Base-by-base conservation (phyloP, 2,329 filamentous ascomycete species). In the Aspergillus puulaauensis region DNA sequence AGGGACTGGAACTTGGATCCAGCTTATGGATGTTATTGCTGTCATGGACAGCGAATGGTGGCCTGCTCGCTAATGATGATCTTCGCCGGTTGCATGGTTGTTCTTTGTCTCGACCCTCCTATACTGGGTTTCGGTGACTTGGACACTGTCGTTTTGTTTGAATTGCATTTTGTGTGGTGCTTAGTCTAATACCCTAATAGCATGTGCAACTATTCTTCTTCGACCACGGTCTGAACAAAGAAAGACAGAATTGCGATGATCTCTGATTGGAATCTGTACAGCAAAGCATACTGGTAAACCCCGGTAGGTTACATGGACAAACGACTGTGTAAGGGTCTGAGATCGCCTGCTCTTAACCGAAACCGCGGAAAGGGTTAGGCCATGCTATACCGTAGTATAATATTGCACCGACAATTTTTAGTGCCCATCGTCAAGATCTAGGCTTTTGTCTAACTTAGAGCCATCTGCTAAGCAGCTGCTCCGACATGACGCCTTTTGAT, bases 161-260 rank as follows among this genome's bases (percentile, higher is more conserved):
- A 48, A 27, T 45, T 56, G 31, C 40, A 27, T 45, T 39, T 39
- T 41, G 39, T 49, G 24, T 37, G 27, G 27, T 43, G 7, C 19
- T 37, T 44, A 27, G 24, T 43, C 21, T 27, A 56, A 45, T 56
- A 56, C 39, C 54, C 40, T 56, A 56, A 50, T 50, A 56, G 24
- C 46, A 50, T n/a, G n/a, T 44, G 17, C 12, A 27, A 31, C 21
- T 48, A 33, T 35, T 49, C 33, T 14, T 35, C n/a, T 21, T 11
- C 15, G 33, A 8, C 11, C 27, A 48, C 31, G 45, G 27, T 17
- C 23, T 12, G 27, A n/a, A 48, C 45, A 50, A 40, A 27, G 47
- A 50, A 40, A 8, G 23, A 50, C 3, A 21, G 35, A n/a, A 6
- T 12, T 37, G 15, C 35, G 35, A n/a, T 37, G 15, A 37, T 37